Evolutionary conservation across 306 rosid species (phyloP).

Genomic region (Vachellia collinsii): DNA sequence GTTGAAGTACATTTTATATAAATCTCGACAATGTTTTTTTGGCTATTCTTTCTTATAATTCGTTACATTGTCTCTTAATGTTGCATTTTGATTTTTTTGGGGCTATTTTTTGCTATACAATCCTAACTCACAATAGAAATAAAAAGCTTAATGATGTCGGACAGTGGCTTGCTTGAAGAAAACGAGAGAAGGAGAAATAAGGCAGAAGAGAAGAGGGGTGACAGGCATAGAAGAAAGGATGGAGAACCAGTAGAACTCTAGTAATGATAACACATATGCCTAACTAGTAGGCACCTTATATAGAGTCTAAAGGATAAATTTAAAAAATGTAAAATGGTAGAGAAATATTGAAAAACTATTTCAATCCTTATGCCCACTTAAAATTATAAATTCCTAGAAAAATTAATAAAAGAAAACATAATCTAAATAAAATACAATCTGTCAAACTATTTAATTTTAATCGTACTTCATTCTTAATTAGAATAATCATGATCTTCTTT

Average conservation of each 20-base stretch:
- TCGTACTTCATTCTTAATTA: neutral
- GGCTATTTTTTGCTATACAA: neutral
- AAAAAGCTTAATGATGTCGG: neutral
- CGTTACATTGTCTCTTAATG: neutral
- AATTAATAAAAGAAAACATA: neutral
- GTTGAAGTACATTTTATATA: neutral
- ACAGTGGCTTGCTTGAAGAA: neutral
- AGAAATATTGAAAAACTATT: neutral
- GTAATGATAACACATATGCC: neutral
- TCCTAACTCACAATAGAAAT: neutral
- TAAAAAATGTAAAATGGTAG: neutral
- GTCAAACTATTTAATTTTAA: conserved; percentile 54
- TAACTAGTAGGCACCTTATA: neutral
- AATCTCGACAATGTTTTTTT: neutral
- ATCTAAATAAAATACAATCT: neutral
- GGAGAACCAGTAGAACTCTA: neutral
- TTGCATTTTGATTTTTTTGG: neutral
- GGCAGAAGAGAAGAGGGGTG: neutral
- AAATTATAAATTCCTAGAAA: neutral
- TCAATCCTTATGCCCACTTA: neutral
- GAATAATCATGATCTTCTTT: neutral
- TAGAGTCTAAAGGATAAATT: neutral
- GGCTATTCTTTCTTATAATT: neutral
- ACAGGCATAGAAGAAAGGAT: neutral
- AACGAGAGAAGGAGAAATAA: neutral